Evolutionary conservation across 148 eudicot genomes (phyloP), one percentile per base, ranked within the genome.

Genomic region (Vaccinium myrtillus): DNA sequence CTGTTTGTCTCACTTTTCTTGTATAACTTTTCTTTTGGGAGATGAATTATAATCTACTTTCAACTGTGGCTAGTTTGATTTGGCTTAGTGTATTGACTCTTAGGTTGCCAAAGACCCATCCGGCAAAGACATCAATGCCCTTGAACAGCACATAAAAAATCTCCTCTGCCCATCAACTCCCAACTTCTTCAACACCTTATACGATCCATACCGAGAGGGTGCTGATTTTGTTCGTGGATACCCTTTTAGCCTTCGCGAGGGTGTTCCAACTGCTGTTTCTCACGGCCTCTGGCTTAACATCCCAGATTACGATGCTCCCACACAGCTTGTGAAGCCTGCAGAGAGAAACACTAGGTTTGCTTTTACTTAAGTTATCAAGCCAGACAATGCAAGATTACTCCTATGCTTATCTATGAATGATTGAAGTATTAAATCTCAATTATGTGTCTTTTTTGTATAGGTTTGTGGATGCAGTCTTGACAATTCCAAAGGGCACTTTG

Each of bases 151-250:
- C 89, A 91, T 93, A 21, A 86, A 87, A 91, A 93, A 90, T 86
- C 88, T 93, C 55, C 82, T 93, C 23, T 87, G 69, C 49, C 95
- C 93, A 82, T 90, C 95, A 21, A 93, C 95, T 48, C 95, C 95
- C 13, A 80, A 32, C 27, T 91, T 93, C 88, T 93, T 91, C 90
- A 93, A 93, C 84, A 93, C 95, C 48, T 84, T 93, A 36, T 93
- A 93, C 27, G 93, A 93, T 43, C 95, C 95, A 9, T 93, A 70
- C 53, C 85, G 88, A 2, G 95, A 93, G 21, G 95, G 94, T 54
- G 95, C 91, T 25, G 95, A 93, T 84, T 93, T 93, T 61, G 93
- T 91, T n/a, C 92, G 95, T 61, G 95, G 95, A 50, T 93, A 93
- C 84, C 95, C 93, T 50, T 93, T 93, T 76, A 89, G 91, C 82